Conservation (phyloP, 2,329 filamentous ascomycete species). For the Stachybotrys elegans region DNA sequence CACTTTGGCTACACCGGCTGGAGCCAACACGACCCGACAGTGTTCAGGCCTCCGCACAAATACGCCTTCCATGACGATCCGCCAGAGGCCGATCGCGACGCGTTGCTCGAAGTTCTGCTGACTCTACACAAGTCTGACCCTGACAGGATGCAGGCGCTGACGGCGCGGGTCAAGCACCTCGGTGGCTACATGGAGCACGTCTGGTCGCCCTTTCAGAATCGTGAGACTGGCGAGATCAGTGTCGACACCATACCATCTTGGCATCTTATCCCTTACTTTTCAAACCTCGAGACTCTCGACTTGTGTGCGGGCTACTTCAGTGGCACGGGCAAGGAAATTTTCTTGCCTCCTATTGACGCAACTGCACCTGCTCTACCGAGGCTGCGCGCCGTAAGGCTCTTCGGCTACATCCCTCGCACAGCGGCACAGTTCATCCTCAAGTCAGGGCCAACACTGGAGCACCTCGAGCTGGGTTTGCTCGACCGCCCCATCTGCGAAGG, state of each 20-base stretch:
- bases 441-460: constrained; percentile 3
- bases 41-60: neutral
- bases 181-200: constrained; percentile 6
- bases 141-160: neutral
- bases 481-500: constrained; percentile 4
- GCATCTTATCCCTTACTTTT: constrained; percentile 10
- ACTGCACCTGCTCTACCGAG: neutral
- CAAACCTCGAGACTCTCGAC: constrained; percentile 9
- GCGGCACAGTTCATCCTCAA: constrained; percentile 6
- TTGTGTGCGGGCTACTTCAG: constrained; percentile 3
- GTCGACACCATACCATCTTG: no score
- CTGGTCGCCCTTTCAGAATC: neutral
- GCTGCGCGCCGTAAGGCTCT: constrained; percentile 10
- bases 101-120: constrained; percentile 3
- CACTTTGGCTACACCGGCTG: neutral
- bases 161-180: constrained; percentile 5
- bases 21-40: neutral
- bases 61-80: neutral
- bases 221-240: neutral
- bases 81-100: neutral
- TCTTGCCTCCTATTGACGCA: neutral
- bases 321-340: neutral
- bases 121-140: neutral
- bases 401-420: constrained; percentile 7
- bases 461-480: constrained; percentile 11